phyloP scores from a whole-genome alignment of 306 rosid genomes.

The Cicer chorassanicum region DNA sequence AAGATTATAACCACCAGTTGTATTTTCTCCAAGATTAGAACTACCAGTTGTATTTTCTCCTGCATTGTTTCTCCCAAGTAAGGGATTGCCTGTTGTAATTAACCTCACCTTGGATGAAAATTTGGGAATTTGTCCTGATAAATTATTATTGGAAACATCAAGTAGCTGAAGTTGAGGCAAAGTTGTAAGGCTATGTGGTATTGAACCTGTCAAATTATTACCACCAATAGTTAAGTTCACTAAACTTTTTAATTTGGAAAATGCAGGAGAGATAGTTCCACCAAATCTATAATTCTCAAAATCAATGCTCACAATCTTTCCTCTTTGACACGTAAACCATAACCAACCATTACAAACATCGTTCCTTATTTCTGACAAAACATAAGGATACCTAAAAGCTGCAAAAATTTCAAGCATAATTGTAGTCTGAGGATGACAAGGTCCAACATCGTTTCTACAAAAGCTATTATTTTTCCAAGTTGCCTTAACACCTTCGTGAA shows the following conservation, averaged over 20 bases:
- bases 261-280: slow-evolving; percentile 75
- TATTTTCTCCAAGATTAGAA: neutral
- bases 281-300: slow-evolving; percentile 42
- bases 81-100: slow-evolving; percentile 52
- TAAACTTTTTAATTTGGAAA: slow-evolving; percentile 62
- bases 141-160: slow-evolving; percentile 69
- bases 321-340: slow-evolving; percentile 49
- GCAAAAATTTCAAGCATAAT: slow-evolving; percentile 58
- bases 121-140: slow-evolving; percentile 62
- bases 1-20: neutral
- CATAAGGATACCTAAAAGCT: slow-evolving; percentile 44
- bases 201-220: slow-evolving; percentile 62
- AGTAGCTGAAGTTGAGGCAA: slow-evolving; percentile 59
- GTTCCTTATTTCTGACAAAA: too few relatives aligned
- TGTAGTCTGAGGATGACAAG: slow-evolving; percentile 63
- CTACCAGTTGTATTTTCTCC: neutral
- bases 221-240: slow-evolving; percentile 50
- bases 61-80: slow-evolving; percentile 52
- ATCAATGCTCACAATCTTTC: slow-evolving; percentile 53
- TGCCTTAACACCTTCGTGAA: slow-evolving; percentile 45
- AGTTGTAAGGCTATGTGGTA: slow-evolving; percentile 54
- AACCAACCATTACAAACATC: slow-evolving; percentile 26
- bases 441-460: slow-evolving; percentile 46
- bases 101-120: slow-evolving; percentile 59
- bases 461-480: slow-evolving; percentile 58